phyloP scores from a whole-genome alignment of 1,284 basidiomycete genomes.

The Puccinia polysora region DNA sequence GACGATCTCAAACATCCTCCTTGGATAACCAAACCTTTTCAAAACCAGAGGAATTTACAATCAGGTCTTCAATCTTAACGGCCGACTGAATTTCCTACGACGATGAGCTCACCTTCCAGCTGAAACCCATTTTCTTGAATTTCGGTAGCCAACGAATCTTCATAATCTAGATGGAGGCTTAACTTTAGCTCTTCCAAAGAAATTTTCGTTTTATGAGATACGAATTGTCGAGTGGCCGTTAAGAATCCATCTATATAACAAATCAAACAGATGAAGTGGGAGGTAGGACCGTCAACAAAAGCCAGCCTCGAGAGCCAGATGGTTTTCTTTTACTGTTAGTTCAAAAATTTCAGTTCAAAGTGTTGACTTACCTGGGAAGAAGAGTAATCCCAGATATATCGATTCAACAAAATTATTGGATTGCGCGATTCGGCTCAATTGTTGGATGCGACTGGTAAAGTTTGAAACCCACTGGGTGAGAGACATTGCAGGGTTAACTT shows the following conservation, averaged over 20 bases:
- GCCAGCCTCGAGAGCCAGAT: no score
- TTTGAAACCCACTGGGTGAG: constrained; percentile 66
- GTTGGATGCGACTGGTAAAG: constrained; percentile 68
- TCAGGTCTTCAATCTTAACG: constrained; percentile 48
- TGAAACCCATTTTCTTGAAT: constrained; percentile 64
- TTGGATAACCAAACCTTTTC: constrained; percentile 73
- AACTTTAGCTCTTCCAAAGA: constrained; percentile 83
- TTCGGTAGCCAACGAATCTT: constrained; percentile 54
- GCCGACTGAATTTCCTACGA: constrained; percentile 43
- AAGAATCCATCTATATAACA: constrained; percentile 67
- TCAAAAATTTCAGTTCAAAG: not conserved
- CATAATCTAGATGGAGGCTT: constrained; percentile 70
- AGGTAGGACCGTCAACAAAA: not conserved
- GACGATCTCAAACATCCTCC: constrained; percentile 71
- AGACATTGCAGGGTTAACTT: constrained; percentile 72
- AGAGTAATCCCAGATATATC: constrained; percentile 76
- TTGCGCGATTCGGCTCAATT: constrained; percentile 70
- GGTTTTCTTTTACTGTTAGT: no score
- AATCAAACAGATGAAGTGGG: not conserved
- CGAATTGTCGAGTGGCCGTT: constrained; percentile 84
- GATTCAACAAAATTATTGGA: constrained; percentile 65
- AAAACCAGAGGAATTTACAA: constrained; percentile 2
- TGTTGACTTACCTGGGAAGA: constrained; percentile 69
- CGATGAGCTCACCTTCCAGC: constrained; percentile 66
- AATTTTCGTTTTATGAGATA: constrained; percentile 82